phyloP scores from a whole-genome alignment of 2,329 filamentous ascomycete genomes.

The Calonectria montana region DNA sequence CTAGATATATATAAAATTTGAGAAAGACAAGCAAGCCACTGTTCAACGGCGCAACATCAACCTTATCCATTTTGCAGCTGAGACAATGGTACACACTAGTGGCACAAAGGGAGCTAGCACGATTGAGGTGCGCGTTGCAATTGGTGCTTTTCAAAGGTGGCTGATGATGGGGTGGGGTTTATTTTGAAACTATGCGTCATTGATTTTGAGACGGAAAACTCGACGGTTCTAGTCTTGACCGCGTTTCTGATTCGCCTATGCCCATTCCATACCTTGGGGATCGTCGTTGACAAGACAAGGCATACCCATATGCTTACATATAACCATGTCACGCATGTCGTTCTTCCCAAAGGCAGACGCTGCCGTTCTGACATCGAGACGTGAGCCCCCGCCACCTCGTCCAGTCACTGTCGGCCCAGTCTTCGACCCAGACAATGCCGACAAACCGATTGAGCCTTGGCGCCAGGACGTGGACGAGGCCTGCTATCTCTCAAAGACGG shows the following conservation, averaged over 20 bases:
- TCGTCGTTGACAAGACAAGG: neutral
- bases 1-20: too few relatives aligned
- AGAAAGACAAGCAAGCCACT: too few relatives aligned
- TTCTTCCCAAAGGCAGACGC: conserved; percentile 44
- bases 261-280: neutral
- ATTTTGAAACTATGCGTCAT: neutral
- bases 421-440: conserved; percentile 29
- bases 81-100: too few relatives aligned
- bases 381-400: conserved; percentile 13
- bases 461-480: neutral
- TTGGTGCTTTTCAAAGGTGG: neutral
- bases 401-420: conserved; percentile 33
- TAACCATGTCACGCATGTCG: neutral
- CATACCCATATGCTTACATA: neutral
- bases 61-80: too few relatives aligned
- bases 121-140: neutral
- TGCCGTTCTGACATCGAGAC: conserved; percentile 35
- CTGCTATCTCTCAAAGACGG: conserved; percentile 18
- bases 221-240: neutral
- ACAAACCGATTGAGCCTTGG: conserved; percentile 31
- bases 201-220: neutral
- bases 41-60: too few relatives aligned
- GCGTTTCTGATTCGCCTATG: neutral
- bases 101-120: neutral
- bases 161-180: neutral